Conservation (phyloP, 2,329 filamentous ascomycete species). For the Alternaria alternata region DNA sequence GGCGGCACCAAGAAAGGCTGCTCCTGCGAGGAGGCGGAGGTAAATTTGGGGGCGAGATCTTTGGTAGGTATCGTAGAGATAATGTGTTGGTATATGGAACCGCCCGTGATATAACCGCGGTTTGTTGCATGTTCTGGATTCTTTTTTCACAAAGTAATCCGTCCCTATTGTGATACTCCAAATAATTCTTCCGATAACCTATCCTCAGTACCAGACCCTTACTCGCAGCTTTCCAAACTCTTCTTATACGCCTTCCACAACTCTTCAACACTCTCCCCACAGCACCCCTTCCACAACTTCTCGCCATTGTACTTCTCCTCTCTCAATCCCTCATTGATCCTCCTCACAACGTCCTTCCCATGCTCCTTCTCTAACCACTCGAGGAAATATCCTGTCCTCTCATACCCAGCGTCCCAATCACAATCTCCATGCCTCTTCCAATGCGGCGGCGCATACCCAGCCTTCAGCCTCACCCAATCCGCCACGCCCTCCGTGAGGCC, state of each 20-base stretch:
- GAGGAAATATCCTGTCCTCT: slow-evolving; percentile 90
- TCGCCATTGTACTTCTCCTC: slow-evolving; percentile 70
- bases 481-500: slow-evolving; percentile 91
- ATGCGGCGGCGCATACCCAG: slow-evolving; percentile 78
- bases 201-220: neutral
- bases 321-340: slow-evolving; percentile 72
- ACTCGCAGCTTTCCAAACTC: slow-evolving; percentile 47
- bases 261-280: slow-evolving; percentile 70
- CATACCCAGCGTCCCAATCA: slow-evolving; percentile 89
- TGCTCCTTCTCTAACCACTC: slow-evolving; percentile 79
- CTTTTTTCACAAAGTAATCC: neutral
- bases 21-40: neutral
- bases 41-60: neutral
- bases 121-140: neutral
- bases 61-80: neutral
- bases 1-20: neutral
- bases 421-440: slow-evolving; percentile 71
- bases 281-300: slow-evolving; percentile 72
- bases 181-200: neutral
- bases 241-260: slow-evolving; percentile 78
- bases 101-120: neutral
- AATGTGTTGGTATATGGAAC: neutral
- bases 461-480: slow-evolving; percentile 86
- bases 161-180: neutral
- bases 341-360: slow-evolving; percentile 60